These are phyloP conservation scores for Malassezia equina DNA, from an alignment of 1,284 basidiomycete species.

Conservation along the genomic window DNA sequence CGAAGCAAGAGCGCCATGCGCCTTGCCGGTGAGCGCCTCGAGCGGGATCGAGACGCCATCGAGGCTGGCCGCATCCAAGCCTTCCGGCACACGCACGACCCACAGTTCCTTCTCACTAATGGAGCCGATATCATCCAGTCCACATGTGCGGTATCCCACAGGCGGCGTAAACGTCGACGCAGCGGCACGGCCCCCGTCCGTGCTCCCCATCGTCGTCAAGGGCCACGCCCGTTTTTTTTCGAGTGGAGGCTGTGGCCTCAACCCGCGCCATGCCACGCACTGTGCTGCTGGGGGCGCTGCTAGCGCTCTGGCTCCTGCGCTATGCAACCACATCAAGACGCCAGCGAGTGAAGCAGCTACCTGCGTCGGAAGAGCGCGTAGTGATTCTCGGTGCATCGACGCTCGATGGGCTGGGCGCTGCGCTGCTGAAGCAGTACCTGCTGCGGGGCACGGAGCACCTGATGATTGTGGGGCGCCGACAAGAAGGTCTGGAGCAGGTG, in stretches of 20 bases:
- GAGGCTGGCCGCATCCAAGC: slow-evolving; percentile 18
- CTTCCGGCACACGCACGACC: slow-evolving; percentile 17
- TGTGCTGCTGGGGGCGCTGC: slow-evolving; percentile 9
- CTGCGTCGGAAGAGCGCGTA: slow-evolving; percentile 57
- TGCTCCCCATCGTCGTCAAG: not conserved
- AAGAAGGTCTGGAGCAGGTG: slow-evolving; percentile 57
- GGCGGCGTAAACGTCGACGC: slow-evolving; percentile 1
- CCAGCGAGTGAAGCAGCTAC: slow-evolving; percentile 31
- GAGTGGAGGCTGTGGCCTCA: not conserved
- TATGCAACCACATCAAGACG: slow-evolving; percentile 19
- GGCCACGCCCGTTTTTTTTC: not conserved
- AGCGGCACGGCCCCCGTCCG: not conserved
- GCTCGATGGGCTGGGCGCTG: slow-evolving; percentile 64
- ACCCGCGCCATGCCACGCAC: not conserved
- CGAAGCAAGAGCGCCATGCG: slow-evolving; percentile 7
- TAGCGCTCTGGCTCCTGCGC: slow-evolving; percentile 17
- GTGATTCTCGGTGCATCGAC: slow-evolving; percentile 66
- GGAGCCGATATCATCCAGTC: not conserved
- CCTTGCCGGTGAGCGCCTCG: slow-evolving; percentile 4
- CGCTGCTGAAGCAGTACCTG: slow-evolving; percentile 64
- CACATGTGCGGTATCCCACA: not conserved
- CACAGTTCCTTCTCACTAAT: slow-evolving; percentile 6
- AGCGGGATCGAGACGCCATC: slow-evolving; percentile 15
- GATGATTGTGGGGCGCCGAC: slow-evolving; percentile 65
- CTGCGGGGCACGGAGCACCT: slow-evolving; percentile 61